Evolutionary conservation across 2,329 filamentous ascomycete species (phyloP).

Genomic region (Phyllosticta paracitricarpa): DNA sequence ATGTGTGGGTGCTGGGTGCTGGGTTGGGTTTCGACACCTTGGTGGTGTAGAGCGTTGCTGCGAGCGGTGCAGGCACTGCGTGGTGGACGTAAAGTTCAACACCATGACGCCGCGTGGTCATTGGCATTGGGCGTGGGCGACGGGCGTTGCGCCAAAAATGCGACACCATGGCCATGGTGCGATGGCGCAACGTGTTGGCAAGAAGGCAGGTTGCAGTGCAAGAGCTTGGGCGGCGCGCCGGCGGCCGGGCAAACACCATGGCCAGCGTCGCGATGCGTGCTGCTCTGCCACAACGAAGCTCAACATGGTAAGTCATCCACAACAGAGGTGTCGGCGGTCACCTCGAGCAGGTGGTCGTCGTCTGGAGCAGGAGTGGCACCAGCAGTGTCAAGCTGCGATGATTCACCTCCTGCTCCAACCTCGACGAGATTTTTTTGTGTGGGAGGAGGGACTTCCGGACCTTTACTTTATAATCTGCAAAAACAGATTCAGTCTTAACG

Average conservation of each 20-base stretch:
- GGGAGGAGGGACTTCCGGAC: background rate
- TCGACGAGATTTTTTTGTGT: background rate
- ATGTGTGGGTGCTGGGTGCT: background rate
- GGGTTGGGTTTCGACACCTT: background rate
- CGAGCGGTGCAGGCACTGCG: background rate
- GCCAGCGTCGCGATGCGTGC: no score
- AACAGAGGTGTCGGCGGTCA: background rate
- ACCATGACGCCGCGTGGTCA: background rate
- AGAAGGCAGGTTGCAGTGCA: background rate
- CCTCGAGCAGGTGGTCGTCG: background rate
- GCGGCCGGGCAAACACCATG: background rate
- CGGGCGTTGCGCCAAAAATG: background rate
- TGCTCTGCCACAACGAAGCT: background rate
- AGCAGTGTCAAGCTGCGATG: background rate
- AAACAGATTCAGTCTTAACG: background rate
- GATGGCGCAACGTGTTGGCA: background rate
- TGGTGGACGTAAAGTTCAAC: background rate
- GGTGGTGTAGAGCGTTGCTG: background rate
- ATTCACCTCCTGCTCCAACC: background rate
- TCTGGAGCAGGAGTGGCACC: background rate
- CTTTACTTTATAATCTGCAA: background rate
- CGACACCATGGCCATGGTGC: background rate
- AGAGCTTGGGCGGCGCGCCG: background rate
- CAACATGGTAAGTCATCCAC: background rate
- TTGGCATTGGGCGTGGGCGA: no score